Conservation (phyloP, 495 filamentous ascomycete species). For the Aspergillus panamensis region DNA sequence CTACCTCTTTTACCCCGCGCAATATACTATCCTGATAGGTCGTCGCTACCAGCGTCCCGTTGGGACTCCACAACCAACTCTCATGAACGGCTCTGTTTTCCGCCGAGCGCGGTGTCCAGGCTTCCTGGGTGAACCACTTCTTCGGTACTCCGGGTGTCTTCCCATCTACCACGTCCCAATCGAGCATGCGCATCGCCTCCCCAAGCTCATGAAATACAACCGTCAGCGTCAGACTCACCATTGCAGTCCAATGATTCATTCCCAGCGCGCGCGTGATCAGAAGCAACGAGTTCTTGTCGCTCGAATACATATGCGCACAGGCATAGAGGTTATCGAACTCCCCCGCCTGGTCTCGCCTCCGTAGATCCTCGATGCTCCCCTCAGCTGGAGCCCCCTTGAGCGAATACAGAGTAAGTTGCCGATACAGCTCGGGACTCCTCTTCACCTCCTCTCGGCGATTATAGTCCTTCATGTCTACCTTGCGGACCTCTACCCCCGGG, state of each 20-base stretch:
- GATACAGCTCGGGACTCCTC: conserved; percentile 47
- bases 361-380: conserved; percentile 19
- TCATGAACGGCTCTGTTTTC: conserved; percentile 57
- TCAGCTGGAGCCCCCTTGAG: conserved; percentile 40
- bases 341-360: conserved; percentile 27
- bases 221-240: conserved; percentile 59
- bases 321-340: conserved; percentile 57
- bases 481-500: conserved; percentile 58
- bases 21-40: conserved; percentile 62
- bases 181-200: conserved; percentile 39
- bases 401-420: conserved; percentile 58
- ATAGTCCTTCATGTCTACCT: conserved; percentile 58
- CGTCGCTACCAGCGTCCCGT: conserved; percentile 58
- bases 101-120: conserved; percentile 52
- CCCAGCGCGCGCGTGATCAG: conserved; percentile 59
- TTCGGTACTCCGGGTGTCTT: conserved; percentile 26
- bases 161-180: conserved; percentile 23
- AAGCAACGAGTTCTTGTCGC: conserved; percentile 66
- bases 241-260: conserved; percentile 48
- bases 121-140: conserved; percentile 69
- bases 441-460: conserved; percentile 44
- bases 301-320: conserved; percentile 62
- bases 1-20: conserved; percentile 21
- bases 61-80: conserved; percentile 61
- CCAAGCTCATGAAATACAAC: conserved; percentile 56